These are phyloP conservation scores for Amauroascus verrucosus DNA, from an alignment of 2,329 filamentous ascomycete genomes.

Conservation along the genomic window DNA sequence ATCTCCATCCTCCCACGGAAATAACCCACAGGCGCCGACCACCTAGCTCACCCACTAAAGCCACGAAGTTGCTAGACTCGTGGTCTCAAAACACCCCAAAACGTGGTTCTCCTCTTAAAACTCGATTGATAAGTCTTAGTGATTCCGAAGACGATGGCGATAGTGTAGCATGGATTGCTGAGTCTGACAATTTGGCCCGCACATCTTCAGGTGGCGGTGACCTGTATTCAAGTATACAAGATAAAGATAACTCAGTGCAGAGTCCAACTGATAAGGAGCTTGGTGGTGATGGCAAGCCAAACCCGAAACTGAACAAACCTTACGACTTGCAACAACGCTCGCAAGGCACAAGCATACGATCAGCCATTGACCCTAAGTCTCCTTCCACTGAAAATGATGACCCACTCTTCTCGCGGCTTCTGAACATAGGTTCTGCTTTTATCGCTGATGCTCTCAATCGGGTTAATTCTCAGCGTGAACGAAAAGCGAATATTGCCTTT, in stretches of 20 bases:
- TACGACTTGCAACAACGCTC: neutral
- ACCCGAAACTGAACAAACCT: neutral
- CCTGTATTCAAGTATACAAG: constrained; percentile 12
- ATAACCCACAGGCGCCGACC: constrained; percentile 18
- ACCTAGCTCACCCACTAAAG: constrained; percentile 5
- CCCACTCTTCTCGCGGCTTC: constrained; percentile 24
- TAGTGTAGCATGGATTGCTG: neutral
- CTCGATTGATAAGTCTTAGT: constrained; percentile 16
- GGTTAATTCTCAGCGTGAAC: constrained; percentile 25
- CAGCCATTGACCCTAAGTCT: neutral
- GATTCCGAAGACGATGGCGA: constrained; percentile 29
- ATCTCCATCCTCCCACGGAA: constrained; percentile 28
- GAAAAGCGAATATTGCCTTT: constrained; percentile 31
- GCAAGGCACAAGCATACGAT: neutral
- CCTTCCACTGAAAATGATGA: constrained; percentile 17
- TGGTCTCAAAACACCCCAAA: neutral
- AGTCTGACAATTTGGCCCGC: constrained; percentile 17
- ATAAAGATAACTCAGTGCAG: neutral
- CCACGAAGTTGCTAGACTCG: constrained; percentile 6
- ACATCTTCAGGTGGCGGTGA: neutral
- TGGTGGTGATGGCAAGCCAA: neutral
- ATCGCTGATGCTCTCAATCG: constrained; percentile 23
- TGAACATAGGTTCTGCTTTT: constrained; percentile 22
- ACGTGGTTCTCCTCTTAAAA: neutral
- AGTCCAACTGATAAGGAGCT: neutral